Evolutionary conservation across 192 early-diverging fungal genomes (phyloP).

Genomic region (Linnemannia hyalina): DNA sequence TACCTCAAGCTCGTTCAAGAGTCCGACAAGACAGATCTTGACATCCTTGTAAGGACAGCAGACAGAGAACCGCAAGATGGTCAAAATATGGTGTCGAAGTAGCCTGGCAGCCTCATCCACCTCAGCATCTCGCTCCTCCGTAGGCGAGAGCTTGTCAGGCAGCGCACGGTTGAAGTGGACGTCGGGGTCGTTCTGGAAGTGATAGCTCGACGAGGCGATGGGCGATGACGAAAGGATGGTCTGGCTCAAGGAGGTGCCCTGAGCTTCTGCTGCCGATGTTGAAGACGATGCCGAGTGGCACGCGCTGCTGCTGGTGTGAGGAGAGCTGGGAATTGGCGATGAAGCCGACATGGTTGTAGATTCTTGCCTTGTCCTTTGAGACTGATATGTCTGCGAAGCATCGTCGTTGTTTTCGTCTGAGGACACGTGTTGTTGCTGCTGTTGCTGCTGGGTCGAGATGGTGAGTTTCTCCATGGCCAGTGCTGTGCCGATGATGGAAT

Average conservation of each 20-base stretch:
- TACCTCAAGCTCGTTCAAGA: conserved; percentile 61
- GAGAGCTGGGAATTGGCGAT: conserved; percentile 33
- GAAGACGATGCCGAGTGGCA: conserved; percentile 46
- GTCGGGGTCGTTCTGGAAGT: conserved; percentile 56
- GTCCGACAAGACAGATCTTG: conserved; percentile 60
- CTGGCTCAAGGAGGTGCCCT: neutral
- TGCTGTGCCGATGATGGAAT: conserved; percentile 37
- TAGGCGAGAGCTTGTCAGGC: conserved; percentile 47
- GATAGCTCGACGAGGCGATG: conserved; percentile 42
- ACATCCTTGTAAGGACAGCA: conserved; percentile 68
- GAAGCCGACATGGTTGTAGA: conserved; percentile 46
- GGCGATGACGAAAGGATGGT: conserved; percentile 30
- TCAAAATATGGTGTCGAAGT: conserved; percentile 61
- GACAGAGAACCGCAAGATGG: conserved; percentile 61
- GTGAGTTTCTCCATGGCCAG: conserved; percentile 48
- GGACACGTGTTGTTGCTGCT: neutral
- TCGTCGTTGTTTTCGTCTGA: neutral
- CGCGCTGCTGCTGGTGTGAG: conserved; percentile 5
- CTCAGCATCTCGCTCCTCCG: conserved; percentile 53
- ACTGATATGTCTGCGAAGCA: neutral
- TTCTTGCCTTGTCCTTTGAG: conserved; percentile 26
- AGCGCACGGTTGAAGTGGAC: conserved; percentile 52
- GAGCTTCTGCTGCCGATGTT: conserved; percentile 15
- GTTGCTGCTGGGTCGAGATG: conserved; percentile 39
- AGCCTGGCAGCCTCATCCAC: conserved; percentile 51